These are phyloP conservation scores for Coniosporium tulheliwenetii DNA, from an alignment of 2,329 filamentous ascomycete genomes.

Conservation along the genomic window DNA sequence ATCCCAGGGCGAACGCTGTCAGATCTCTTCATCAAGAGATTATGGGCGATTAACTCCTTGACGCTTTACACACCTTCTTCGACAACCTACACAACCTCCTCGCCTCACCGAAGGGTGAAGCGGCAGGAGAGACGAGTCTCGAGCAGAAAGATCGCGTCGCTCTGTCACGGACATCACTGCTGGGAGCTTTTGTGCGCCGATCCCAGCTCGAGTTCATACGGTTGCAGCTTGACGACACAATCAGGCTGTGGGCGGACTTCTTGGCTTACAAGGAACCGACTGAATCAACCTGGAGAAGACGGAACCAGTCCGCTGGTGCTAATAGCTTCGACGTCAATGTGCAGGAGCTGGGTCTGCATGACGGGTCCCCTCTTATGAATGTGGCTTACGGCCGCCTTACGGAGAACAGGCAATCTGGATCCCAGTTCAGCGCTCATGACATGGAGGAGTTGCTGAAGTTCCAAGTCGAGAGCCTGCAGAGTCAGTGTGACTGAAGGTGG, in stretches of 20 bases:
- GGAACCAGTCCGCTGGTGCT: conserved; percentile 23
- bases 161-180: conserved; percentile 57
- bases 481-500: conserved; percentile 26
- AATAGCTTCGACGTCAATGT: conserved; percentile 47
- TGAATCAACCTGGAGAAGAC: conserved; percentile 41
- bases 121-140: conserved; percentile 31
- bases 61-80: conserved; percentile 69
- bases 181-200: conserved; percentile 67
- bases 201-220: conserved; percentile 65
- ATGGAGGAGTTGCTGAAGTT: conserved; percentile 71
- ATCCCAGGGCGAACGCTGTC: conserved; percentile 71
- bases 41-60: conserved; percentile 78
- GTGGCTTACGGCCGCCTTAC: conserved; percentile 35
- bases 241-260: conserved; percentile 70
- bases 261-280: conserved; percentile 68
- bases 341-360: conserved; percentile 40
- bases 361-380: conserved; percentile 29
- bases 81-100: conserved; percentile 41
- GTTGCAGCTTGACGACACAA: conserved; percentile 63
- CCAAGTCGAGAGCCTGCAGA: conserved; percentile 77
- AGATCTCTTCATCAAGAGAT: conserved; percentile 64
- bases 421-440: conserved; percentile 56
- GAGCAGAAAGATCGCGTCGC: conserved; percentile 38
- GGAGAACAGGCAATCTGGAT: conserved; percentile 20
- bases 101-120: conserved; percentile 39